These are phyloP conservation scores for Umbelopsis sp. DNA, from an alignment of 371 early-diverging fungal species.

Conservation along the genomic window DNA sequence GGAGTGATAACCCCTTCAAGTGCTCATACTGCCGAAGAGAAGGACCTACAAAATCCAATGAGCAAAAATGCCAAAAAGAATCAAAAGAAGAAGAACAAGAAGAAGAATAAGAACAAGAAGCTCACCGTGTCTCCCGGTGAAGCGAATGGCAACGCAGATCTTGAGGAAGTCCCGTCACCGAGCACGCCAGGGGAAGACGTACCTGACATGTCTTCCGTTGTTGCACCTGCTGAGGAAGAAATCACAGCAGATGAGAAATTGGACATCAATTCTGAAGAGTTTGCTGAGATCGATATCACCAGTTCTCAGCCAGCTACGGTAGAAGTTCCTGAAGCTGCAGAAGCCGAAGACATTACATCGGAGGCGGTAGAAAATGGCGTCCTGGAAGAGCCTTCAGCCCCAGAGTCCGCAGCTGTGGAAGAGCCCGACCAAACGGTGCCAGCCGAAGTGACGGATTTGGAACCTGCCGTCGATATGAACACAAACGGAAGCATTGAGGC, in stretches of 20 bases:
- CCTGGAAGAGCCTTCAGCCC: background rate
- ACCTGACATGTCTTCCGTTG: background rate
- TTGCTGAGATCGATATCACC: background rate
- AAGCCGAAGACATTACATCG: background rate
- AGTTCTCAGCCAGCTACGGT: background rate
- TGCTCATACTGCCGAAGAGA: background rate
- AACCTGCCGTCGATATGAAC: background rate
- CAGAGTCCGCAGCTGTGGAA: background rate
- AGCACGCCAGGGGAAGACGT: background rate
- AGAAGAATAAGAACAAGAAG: conserved; percentile 25
- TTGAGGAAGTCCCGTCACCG: background rate
- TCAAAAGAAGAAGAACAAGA: conserved; percentile 19
- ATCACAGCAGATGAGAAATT: background rate
- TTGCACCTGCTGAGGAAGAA: background rate
- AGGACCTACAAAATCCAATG: background rate
- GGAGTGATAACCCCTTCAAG: conserved; percentile 38
- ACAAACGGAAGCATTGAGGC: conserved; percentile 25
- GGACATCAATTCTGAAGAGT: background rate
- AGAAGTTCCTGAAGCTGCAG: background rate
- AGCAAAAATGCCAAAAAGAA: conserved; percentile 35
- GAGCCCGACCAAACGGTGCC: background rate
- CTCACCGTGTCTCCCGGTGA: background rate
- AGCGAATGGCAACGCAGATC: background rate
- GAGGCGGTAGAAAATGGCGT: background rate
- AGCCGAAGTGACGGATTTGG: background rate